Percentiles rank a stretch among this genome's conserved stretches.
phyloP scores from a whole-genome alignment of 108 stramenopile species.

The Skeletonema potamos region DNA sequence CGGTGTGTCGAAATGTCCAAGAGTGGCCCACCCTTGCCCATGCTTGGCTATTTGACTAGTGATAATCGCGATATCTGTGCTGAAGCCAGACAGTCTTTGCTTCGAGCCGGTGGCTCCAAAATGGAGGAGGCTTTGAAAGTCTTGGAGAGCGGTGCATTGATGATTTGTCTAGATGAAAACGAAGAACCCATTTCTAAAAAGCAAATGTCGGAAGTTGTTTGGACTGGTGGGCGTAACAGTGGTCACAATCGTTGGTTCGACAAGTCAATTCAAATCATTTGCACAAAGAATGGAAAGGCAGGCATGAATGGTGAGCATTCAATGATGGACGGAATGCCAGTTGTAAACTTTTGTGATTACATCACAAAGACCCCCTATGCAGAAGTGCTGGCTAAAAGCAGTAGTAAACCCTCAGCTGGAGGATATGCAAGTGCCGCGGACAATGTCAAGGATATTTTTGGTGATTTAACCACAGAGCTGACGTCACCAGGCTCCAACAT shows the following conservation, averaged over 20 bases:
- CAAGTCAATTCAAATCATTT: slow-evolving; percentile 85
- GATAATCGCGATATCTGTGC: slow-evolving; percentile 76
- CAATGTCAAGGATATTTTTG: slow-evolving; percentile 70
- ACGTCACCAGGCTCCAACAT: slow-evolving; percentile 34
- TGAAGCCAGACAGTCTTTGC: slow-evolving; percentile 43
- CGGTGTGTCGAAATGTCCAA: slow-evolving; percentile 54
- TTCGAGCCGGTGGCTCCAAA: slow-evolving; percentile 57
- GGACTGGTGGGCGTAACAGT: slow-evolving; percentile 49
- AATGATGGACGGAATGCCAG: slow-evolving; percentile 94
- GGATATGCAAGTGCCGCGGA: slow-evolving; percentile 34
- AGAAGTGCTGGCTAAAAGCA: slow-evolving; percentile 36
- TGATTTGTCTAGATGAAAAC: slow-evolving; percentile 79
- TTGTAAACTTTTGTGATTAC: slow-evolving; percentile 65
- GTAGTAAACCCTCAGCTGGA: background rate
- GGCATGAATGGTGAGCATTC: slow-evolving; percentile 85
- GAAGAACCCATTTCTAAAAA: slow-evolving; percentile 56
- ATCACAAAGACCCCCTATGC: slow-evolving; percentile 60
- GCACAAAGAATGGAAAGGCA: slow-evolving; percentile 82
- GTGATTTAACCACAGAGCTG: slow-evolving; percentile 26
- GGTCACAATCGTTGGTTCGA: slow-evolving; percentile 89
- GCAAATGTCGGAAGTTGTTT: slow-evolving; percentile 56
- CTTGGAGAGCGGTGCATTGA: slow-evolving; percentile 75
- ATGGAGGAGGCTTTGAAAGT: slow-evolving; percentile 70
- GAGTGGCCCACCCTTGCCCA: slow-evolving; percentile 15
- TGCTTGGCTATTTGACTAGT: slow-evolving; percentile 75